These are phyloP conservation scores for Nissolia schottii DNA, from an alignment of 306 rosid genomes.

Conservation along the genomic window DNA sequence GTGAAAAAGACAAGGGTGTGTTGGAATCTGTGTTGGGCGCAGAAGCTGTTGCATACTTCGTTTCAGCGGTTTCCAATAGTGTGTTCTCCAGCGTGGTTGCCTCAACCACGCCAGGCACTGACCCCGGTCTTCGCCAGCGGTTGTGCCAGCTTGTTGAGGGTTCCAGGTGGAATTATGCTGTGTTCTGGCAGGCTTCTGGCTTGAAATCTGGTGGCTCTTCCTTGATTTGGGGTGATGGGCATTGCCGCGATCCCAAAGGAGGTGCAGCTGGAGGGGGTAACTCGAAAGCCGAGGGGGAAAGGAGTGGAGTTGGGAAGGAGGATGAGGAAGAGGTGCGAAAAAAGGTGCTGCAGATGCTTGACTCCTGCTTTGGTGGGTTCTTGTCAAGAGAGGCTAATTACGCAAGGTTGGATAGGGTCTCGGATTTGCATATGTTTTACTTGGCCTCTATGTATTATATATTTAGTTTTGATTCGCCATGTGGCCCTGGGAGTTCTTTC, in stretches of 20 bases:
- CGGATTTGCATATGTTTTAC: constrained; percentile 74
- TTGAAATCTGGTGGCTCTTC: constrained; percentile 75
- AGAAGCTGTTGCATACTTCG: constrained; percentile 71
- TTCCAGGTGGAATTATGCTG: constrained; percentile 70
- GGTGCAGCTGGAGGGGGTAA: constrained; percentile 20
- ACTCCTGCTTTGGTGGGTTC: constrained; percentile 45
- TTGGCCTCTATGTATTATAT: constrained; percentile 54
- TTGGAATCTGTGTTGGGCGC: constrained; percentile 77
- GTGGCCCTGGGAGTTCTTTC: constrained; percentile 58
- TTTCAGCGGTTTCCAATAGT: constrained; percentile 54
- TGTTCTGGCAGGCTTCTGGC: constrained; percentile 76
- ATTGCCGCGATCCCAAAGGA: constrained; percentile 43
- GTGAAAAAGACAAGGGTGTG: constrained; percentile 66
- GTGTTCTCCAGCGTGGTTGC: constrained; percentile 40
- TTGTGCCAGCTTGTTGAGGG: constrained; percentile 60
- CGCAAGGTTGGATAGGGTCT: constrained; percentile 43
- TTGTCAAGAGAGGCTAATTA: constrained; percentile 42
- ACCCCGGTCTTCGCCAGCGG: constrained; percentile 44
- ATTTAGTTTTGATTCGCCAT: constrained; percentile 52
- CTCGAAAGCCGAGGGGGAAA: constrained; percentile 12
- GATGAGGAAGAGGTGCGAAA: constrained; percentile 44
- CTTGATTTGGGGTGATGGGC: constrained; percentile 79
- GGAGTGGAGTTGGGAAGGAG: constrained; percentile 36
- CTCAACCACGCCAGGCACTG: constrained; percentile 33
- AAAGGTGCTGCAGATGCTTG: constrained; percentile 70